These are phyloP conservation scores for Myrica gale DNA, from an alignment of 306 rosid genomes.

Conservation along the genomic window DNA sequence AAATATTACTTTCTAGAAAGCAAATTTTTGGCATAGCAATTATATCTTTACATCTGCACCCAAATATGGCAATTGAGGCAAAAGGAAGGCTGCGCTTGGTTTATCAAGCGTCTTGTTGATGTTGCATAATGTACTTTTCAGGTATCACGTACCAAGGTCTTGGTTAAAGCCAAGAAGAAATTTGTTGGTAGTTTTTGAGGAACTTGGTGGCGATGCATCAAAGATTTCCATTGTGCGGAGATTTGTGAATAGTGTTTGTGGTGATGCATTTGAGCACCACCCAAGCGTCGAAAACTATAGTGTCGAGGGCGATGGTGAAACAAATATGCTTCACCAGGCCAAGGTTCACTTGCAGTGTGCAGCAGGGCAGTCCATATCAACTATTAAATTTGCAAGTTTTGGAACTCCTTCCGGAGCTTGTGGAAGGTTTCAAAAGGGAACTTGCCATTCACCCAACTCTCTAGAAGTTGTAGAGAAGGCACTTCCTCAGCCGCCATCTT, in stretches of 20 bases:
- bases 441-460: conserved; percentile 41
- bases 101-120: background rate
- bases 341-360: conserved; percentile 34
- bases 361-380: conserved; percentile 38
- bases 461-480: conserved; percentile 38
- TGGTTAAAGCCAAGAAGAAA: conserved; percentile 90
- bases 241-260: conserved; percentile 40
- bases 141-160: conserved; percentile 96
- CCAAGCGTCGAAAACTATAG: conserved; percentile 17
- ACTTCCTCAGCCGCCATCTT: conserved; percentile 3
- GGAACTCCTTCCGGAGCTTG: conserved; percentile 41
- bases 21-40: background rate
- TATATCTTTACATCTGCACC: background rate
- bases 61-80: background rate
- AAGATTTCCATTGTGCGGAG: conserved; percentile 65
- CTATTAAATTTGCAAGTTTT: conserved; percentile 43
- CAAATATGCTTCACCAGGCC: conserved; percentile 19
- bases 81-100: background rate
- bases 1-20: background rate
- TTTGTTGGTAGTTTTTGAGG: conserved; percentile 75
- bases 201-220: conserved; percentile 86
- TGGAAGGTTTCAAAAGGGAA: conserved; percentile 40
- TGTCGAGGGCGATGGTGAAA: conserved; percentile 25
- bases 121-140: conserved; percentile 28
- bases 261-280: conserved; percentile 37